Evolutionary conservation across 139 green algal genomes (phyloP).

Genomic region (Volvox reticuliferus): DNA sequence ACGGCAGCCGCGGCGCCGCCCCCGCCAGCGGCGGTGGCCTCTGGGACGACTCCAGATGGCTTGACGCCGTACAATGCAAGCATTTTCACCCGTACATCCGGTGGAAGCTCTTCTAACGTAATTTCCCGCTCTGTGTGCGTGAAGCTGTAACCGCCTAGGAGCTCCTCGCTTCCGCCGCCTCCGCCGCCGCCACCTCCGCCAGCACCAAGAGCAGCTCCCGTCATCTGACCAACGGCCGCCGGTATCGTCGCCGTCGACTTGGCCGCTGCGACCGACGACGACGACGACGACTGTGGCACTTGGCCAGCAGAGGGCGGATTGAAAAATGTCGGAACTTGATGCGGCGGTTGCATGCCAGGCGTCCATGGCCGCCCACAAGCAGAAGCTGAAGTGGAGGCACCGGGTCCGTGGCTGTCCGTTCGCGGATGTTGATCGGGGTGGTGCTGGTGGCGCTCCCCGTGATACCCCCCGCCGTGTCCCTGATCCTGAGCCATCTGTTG

Average conservation of each 20-base stretch:
- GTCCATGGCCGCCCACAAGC: neutral
- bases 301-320: neutral
- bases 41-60: neutral
- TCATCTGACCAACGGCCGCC: too few species aligned
- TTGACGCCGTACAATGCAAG: neutral
- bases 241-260: too few species aligned
- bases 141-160: slow-evolving; percentile 47
- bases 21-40: neutral
- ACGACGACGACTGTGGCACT: too few species aligned
- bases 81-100: slow-evolving; percentile 9
- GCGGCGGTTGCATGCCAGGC: slow-evolving; percentile 6
- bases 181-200: neutral
- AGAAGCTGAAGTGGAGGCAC: too few species aligned
- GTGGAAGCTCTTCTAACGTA: slow-evolving; percentile 19
- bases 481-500: neutral
- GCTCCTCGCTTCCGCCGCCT: neutral
- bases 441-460: neutral
- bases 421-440: neutral
- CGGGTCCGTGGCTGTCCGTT: neutral
- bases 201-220: neutral
- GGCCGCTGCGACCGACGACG: too few species aligned
- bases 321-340: slow-evolving; percentile 8
- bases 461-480: neutral
- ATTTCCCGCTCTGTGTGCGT: slow-evolving; percentile 45
- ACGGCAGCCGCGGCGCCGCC: neutral